Base-by-base conservation (phyloP, 139 green algal species). In the Yamagishiella unicocca region DNA sequence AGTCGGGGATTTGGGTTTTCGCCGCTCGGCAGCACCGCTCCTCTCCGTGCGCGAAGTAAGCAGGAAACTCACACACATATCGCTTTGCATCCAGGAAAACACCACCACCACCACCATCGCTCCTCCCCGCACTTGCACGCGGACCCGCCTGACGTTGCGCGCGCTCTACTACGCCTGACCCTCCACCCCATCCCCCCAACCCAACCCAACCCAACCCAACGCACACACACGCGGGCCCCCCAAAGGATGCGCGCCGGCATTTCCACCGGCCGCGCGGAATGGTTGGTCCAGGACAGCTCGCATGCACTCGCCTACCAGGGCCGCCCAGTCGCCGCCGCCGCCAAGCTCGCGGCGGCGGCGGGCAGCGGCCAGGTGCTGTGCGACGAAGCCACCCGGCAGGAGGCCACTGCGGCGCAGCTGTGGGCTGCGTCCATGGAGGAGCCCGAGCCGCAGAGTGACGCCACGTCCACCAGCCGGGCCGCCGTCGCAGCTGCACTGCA, bases 301-400 rank as follows among this genome's bases (percentile, higher is more conserved):
- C 75, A 83, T 35, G 22, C 22, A 1, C 75, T 83, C 5, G 53
- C 19, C 75, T 83, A 83, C 31, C 9, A 6, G 19, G 75, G 75
- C 4, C 35, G 53, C 21, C 45, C 53, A 3, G 75, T 83, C 5
- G 35, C 24, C 2, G 53, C 75, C 1, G 75, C 75, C 19, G 21
- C 53, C 31, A 70, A 70, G 53, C 75, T 83, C 33, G 75, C 75
- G 7, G 35, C 45, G 1, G 35, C 35, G 53, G 75, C 75, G 33
- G 50, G 53, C 21, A 33, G 50, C 21, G 75, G 75, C 4, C 50
- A 83, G 75, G 75, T 83, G 33, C 75, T 83, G 75, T 83, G 75
- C 50, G 75, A 83, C 31, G 50, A 62, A 6, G 17, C 33, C 17
- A 83, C 75, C 21, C 31, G 35, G 33, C n/a, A 70, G 6, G 75